Conservation (phyloP, 148 eudicot species). For the Selenicereus undatus region DNA sequence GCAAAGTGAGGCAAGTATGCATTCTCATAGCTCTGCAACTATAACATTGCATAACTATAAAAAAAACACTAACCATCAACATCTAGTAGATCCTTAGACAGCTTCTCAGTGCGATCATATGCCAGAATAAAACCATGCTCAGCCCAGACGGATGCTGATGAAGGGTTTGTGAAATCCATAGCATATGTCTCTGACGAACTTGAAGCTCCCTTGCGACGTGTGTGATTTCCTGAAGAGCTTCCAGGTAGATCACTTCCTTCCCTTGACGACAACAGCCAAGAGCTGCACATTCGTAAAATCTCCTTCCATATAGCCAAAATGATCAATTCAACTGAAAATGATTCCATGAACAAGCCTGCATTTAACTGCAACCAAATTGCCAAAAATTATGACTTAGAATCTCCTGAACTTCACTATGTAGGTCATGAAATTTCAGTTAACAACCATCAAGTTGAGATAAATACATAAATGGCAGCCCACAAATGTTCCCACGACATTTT, state of each 20-base stretch:
- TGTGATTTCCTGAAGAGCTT: slow-evolving; percentile 24
- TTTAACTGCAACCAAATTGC: slow-evolving; percentile 31
- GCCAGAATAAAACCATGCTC: slow-evolving; percentile 43
- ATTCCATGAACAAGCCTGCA: slow-evolving; percentile 39
- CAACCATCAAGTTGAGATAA: no score
- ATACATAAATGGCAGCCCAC: no score
- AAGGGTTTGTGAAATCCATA: slow-evolving; percentile 30
- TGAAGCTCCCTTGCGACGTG: slow-evolving; percentile 14
- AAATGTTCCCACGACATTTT: no score
- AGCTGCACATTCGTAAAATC: slow-evolving; percentile 30
- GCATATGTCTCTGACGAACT: slow-evolving; percentile 11
- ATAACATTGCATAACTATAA: background rate
- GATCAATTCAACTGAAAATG: slow-evolving; percentile 43
- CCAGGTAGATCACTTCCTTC: slow-evolving; percentile 14
- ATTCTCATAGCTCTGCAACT: background rate
- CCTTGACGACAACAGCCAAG: slow-evolving; percentile 29
- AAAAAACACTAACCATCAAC: slow-evolving; percentile 31
- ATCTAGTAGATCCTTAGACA: slow-evolving; percentile 28
- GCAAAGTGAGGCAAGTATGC: background rate
- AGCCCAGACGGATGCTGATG: slow-evolving; percentile 34
- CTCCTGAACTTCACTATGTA: background rate
- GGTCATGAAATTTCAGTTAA: background rate
- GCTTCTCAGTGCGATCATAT: slow-evolving; percentile 40
- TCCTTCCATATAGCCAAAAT: slow-evolving; percentile 47
- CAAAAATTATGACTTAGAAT: background rate